Base-by-base conservation (phyloP, 2,329 filamentous ascomycete genomes). In the Alternaria metachromatica region DNA sequence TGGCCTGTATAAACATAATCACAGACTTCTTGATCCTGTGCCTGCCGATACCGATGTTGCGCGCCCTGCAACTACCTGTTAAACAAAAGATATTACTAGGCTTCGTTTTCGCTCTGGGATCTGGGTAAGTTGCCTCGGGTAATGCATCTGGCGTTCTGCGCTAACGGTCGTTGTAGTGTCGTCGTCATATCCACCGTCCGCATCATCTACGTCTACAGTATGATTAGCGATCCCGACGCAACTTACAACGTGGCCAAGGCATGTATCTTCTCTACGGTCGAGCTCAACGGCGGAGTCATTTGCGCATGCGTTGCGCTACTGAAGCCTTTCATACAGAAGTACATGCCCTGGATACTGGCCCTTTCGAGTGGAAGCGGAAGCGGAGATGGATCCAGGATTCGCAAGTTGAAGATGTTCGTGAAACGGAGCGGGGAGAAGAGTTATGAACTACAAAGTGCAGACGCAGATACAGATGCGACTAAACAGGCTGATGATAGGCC, bases 11-110 rank as follows among this genome's bases (percentile, higher is more conserved):
- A 60, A 80, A 80, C 44, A 79, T 80, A 49, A 54, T 75, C 11
- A 80, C 77, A 25, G 78, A 80, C 64, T 63, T 78, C n/a, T 62
- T 72, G 21, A 76, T 79, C n/a, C 66, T 76, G 6, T 55, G 75
- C 2, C 58, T 80, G 4, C 78, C 78, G 20, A 46, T 72, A 46
- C 65, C 62, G 3, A 69, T 69, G 66, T 21, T 73, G 45, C 56
- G 50, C 48, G 66, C 65, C 25, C 61, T 79, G 26, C 68, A 74
- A n/a, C 65, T 79, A 20, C 65, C 65, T n/a, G 18, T 48, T 20
- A 65, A 64, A n/a, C 72, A 78, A 55, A 78, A 77, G 60, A 25
- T 72, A 18, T 64, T 78, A 10, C 66, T 79, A 10, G 67, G 62
- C n/a, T 54, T 71, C 15, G 66, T 78, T 10, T 79, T 79, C 60